Conservation (phyloP, 352 stramenopile species). For the Phytophthora pinifolia region DNA sequence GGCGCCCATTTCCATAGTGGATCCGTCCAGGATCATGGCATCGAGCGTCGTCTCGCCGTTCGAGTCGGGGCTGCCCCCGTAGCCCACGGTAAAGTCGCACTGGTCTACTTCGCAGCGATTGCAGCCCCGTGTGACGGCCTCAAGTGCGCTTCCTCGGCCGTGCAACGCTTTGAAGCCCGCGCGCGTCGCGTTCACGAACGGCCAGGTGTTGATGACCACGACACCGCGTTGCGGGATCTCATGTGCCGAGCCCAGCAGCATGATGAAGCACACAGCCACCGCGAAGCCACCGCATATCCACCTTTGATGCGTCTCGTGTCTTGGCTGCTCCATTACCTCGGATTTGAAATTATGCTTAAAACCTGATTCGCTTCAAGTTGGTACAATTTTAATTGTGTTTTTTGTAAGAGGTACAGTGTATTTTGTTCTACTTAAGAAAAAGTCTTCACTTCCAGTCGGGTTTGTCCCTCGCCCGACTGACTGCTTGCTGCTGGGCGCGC, state of each 20-base stretch:
- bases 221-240: conserved; percentile 30
- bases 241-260: conserved; percentile 31
- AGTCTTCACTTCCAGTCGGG: conserved; percentile 58
- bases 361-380: conserved; percentile 12
- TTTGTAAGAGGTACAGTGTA: too few species aligned
- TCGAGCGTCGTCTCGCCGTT: conserved; percentile 90
- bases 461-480: conserved; percentile 43
- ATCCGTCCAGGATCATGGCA: conserved; percentile 90
- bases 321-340: conserved; percentile 22
- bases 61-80: conserved; percentile 84
- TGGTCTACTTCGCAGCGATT: conserved; percentile 83
- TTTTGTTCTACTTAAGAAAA: too few species aligned
- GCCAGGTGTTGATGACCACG: conserved; percentile 86
- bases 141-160: conserved; percentile 30
- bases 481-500: conserved; percentile 54
- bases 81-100: conserved; percentile 90
- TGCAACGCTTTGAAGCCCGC: conserved; percentile 57
- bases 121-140: conserved; percentile 72
- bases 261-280: conserved; percentile 30
- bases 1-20: conserved; percentile 82
- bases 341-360: conserved; percentile 2
- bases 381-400: background rate
- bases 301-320: conserved; percentile 29
- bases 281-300: conserved; percentile 37
- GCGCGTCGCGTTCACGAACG: conserved; percentile 73